Base-by-base conservation (phyloP, 129 eudicot genomes). In the Flaveria trinervia region DNA sequence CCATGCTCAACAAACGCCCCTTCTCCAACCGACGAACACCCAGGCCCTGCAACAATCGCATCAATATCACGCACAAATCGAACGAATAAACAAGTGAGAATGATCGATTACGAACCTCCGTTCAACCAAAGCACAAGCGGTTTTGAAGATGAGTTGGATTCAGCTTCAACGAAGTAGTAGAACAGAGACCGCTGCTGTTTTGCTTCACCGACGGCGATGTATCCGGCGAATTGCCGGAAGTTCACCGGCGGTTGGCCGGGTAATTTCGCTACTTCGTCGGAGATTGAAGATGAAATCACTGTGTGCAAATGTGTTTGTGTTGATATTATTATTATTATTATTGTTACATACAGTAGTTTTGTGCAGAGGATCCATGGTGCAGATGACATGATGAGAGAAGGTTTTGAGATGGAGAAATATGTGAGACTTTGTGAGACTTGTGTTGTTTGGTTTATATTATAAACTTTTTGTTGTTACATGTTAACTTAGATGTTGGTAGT, bases 1-100 rank as follows among this genome's bases (percentile, higher is more conserved):
- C 98, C 98, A 71, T 93, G 87, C 72, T 89, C 96, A 25, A 84
- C 80, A 67, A 92, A 92, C 10, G 96, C 97, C 68, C 97, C 97
- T 72, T 80, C 89, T 51, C 97, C 97, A 81, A 92, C 68, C 5
- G 96, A 92, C 59, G 97, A 92, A 76, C 97, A 92, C 20, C 97
- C 97, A 68, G 96, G 97, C 54, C 97, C 96, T 92, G 81, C 69
- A 86, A 68, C 16, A 65, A 43, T 48, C 3, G 57, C 57, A 15
- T 30, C 17, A 14, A 2, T 4, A 22, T 10, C 2, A 18, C 11
- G n/a, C 54, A 59, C 4, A 79, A 67, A 67, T 60, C 5, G 41
- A 36, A 36, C 41, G 41, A 36, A 36, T 36, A 8, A 45, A 45
- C 50, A n/a, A 30, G 36, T 3, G 36, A 30, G 36, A 30, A 10